Conservation (phyloP, 1,139 yeast genomes). For the Saccharomyces pastorianus region DNA sequence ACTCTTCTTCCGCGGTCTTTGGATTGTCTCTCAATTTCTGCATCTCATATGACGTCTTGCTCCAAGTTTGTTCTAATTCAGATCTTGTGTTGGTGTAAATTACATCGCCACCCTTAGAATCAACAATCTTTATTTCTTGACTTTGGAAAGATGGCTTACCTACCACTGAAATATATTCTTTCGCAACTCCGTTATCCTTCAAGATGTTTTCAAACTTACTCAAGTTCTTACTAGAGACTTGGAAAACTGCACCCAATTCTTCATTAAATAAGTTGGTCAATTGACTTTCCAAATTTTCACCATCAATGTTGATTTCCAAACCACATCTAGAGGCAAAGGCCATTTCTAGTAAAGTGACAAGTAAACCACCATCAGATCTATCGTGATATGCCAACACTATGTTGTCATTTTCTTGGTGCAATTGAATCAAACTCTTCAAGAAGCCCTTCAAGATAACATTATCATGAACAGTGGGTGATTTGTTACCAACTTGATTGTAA, state of each 20-base stretch:
- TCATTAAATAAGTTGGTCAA: slow-evolving; percentile 72
- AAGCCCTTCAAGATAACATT: slow-evolving; percentile 55
- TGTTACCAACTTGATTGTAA: slow-evolving; percentile 74
- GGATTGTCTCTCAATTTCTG: slow-evolving; percentile 95
- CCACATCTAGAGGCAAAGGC: slow-evolving; percentile 95
- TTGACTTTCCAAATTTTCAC: slow-evolving; percentile 30
- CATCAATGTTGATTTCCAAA: slow-evolving; percentile 39
- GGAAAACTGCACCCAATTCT: slow-evolving; percentile 96
- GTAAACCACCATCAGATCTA: slow-evolving; percentile 93
- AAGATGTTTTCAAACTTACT: slow-evolving; percentile 51
- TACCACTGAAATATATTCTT: slow-evolving; percentile 48
- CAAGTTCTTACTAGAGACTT: slow-evolving; percentile 49
- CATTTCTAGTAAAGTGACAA: slow-evolving; percentile 85
- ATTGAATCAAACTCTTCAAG: slow-evolving; percentile 55
- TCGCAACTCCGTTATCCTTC: slow-evolving; percentile 49
- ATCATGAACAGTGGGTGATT: slow-evolving; percentile 78
- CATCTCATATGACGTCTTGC: slow-evolving; percentile 80
- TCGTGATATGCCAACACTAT: slow-evolving; percentile 87
- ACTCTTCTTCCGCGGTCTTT: slow-evolving; percentile 80
- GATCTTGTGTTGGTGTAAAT: slow-evolving; percentile 52
- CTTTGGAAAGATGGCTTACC: slow-evolving; percentile 53
- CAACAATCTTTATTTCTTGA: slow-evolving; percentile 45
- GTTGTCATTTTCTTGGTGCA: slow-evolving; percentile 50
- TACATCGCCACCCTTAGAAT: slow-evolving; percentile 35
- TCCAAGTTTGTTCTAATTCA: slow-evolving; percentile 74